phyloP scores from a whole-genome alignment of 768 basidiomycete genomes.

The Leccinellum albellum region DNA sequence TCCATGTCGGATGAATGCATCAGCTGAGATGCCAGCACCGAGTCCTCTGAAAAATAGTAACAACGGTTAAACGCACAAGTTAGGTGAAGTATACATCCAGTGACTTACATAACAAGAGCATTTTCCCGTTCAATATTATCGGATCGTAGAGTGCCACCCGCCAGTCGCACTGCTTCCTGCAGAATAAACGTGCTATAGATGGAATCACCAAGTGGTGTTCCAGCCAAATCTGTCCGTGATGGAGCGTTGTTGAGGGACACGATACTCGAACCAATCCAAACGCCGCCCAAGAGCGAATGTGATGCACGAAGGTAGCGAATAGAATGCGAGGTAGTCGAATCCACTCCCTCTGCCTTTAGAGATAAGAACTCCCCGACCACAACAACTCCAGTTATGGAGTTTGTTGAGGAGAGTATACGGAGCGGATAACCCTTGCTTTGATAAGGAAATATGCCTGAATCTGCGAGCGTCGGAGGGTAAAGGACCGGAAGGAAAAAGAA shows the following conservation, averaged over 20 bases:
- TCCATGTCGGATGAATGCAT: conserved; percentile 65
- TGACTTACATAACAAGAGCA: conserved; percentile 68
- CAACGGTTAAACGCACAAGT: conserved; percentile 1
- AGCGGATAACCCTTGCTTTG: conserved; percentile 51
- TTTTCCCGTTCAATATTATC: conserved; percentile 40
- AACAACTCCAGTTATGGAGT: conserved; percentile 77
- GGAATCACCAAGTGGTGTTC: conserved; percentile 63
- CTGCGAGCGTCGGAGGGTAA: conserved; percentile 55
- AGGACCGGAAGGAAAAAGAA: conserved; percentile 39
- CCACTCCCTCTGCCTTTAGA: conserved; percentile 28
- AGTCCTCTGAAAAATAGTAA: conserved; percentile 61
- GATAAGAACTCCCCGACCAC: conserved; percentile 72
- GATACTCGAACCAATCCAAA: conserved; percentile 67
- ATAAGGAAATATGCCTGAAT: conserved; percentile 49
- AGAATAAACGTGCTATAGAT: conserved; percentile 82
- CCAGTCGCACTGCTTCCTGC: conserved; percentile 80
- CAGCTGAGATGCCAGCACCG: conserved; percentile 79
- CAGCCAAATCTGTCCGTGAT: conserved; percentile 48
- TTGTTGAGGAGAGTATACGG: conserved; percentile 62
- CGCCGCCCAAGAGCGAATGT: conserved; percentile 66
- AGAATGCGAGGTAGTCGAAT: conserved; percentile 40
- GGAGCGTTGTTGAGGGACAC: conserved; percentile 39
- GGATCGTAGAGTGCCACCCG: conserved; percentile 46
- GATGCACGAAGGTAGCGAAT: conserved; percentile 60
- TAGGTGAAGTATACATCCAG: conserved; percentile 1